phyloP scores from a whole-genome alignment of 2,329 filamentous ascomycete species.

The Lecanicillium sp. region DNA sequence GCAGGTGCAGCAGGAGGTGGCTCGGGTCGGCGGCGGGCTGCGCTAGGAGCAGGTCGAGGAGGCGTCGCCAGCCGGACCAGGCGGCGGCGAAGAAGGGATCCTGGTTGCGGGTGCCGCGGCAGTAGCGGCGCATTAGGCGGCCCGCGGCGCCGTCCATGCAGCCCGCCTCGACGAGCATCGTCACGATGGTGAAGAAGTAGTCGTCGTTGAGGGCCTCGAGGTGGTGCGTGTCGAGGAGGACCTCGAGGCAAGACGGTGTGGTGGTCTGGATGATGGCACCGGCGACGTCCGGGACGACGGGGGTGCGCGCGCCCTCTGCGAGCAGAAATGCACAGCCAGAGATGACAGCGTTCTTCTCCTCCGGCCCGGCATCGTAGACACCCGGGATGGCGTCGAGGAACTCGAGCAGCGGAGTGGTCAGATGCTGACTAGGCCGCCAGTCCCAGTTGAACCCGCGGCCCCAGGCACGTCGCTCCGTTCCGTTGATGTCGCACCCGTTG shows the following conservation, averaged over 20 bases:
- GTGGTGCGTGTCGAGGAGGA: constrained; percentile 5
- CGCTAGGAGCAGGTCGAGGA: constrained; percentile 1
- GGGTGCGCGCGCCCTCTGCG: neutral
- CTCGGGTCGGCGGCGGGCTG: neutral
- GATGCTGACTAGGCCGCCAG: constrained; percentile 4
- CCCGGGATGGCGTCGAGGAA: neutral
- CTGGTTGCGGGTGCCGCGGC: constrained; percentile 1
- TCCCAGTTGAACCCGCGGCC: constrained; percentile 8
- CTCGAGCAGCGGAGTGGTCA: constrained; percentile 5
- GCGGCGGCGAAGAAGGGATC: neutral
- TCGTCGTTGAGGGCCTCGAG: constrained; percentile 1
- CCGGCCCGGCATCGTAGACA: neutral
- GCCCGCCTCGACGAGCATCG: constrained; percentile 3
- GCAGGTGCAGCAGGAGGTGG: constrained; percentile 7
- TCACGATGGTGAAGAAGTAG: constrained; percentile 3
- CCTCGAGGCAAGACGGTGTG: constrained; percentile 5
- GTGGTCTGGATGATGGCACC: neutral
- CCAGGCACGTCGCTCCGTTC: neutral
- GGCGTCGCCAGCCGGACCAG: constrained; percentile 4
- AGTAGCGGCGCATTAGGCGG: constrained; percentile 10
- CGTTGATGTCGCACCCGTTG: constrained; percentile 5
- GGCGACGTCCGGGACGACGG: neutral
- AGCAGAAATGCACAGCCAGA: neutral
- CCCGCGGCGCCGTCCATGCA: constrained; percentile 9
- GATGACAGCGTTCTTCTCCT: neutral